These are phyloP conservation scores for Hymenotorrendiella dingleyae DNA, from an alignment of 2,329 filamentous ascomycete species.

Conservation along the genomic window DNA sequence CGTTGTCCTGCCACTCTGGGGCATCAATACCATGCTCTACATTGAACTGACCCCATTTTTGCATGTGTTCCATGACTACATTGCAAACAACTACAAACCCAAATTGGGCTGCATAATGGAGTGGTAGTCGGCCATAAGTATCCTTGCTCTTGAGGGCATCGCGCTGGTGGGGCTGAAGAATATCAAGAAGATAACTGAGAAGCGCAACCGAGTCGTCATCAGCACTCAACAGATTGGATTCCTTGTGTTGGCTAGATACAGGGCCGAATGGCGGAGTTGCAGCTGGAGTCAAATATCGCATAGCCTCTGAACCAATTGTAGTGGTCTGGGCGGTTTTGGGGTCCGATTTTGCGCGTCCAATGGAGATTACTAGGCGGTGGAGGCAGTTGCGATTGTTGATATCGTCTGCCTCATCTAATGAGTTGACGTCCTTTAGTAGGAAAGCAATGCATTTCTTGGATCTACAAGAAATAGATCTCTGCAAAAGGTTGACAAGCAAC, in stretches of 20 bases:
- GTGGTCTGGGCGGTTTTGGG: slow-evolving; percentile 32
- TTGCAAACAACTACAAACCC: slow-evolving; percentile 89
- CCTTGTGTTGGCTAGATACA: slow-evolving; percentile 57
- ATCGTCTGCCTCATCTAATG: slow-evolving; percentile 80
- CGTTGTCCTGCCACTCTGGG: slow-evolving; percentile 81
- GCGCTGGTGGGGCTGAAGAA: slow-evolving; percentile 62
- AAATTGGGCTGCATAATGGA: slow-evolving; percentile 93
- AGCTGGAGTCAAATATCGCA: slow-evolving; percentile 72
- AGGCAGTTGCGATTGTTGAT: slow-evolving; percentile 93
- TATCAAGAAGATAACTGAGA: slow-evolving; percentile 56
- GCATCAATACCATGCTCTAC: slow-evolving; percentile 82
- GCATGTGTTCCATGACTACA: slow-evolving; percentile 81
- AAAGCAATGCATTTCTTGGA: slow-evolving; percentile 65
- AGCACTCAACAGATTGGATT: slow-evolving; percentile 58
- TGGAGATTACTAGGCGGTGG: slow-evolving; percentile 86
- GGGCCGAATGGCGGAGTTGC: slow-evolving; percentile 59
- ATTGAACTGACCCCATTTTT: slow-evolving; percentile 82
- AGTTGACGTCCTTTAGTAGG: slow-evolving; percentile 62
- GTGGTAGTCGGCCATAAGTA: slow-evolving; percentile 72
- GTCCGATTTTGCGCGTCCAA: slow-evolving; percentile 63
- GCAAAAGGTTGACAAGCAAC: slow-evolving; percentile 72
- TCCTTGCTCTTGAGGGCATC: slow-evolving; percentile 63
- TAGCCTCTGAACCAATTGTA: slow-evolving; percentile 37
- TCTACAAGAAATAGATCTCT: slow-evolving; percentile 67
- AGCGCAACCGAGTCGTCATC: slow-evolving; percentile 74